phyloP scores from a whole-genome alignment of 768 basidiomycete species.

The Royoungia palumana region DNA sequence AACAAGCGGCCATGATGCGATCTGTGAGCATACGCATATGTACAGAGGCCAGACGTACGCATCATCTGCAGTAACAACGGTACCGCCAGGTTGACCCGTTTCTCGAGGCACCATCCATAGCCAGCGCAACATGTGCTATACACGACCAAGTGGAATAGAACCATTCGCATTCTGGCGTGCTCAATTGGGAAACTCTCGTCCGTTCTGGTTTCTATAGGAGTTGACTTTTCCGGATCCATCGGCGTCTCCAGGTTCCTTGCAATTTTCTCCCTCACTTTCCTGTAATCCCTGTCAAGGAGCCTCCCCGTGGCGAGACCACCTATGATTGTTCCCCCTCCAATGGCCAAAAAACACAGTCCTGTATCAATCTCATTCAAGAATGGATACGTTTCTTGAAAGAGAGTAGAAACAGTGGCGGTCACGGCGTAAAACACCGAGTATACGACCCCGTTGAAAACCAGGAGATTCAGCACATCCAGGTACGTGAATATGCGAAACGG shows the following conservation, averaged over 20 bases:
- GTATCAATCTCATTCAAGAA: constrained; percentile 47
- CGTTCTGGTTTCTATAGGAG: constrained; percentile 16
- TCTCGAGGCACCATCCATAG: constrained; percentile 62
- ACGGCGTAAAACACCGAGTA: constrained; percentile 51
- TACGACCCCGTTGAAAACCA: constrained; percentile 52
- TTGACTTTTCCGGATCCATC: constrained; percentile 20
- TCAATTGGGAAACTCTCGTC: constrained; percentile 58
- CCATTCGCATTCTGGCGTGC: constrained; percentile 47
- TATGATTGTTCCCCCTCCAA: constrained; percentile 67
- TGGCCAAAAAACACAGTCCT: constrained; percentile 75
- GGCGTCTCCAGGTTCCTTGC: background rate
- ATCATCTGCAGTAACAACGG: constrained; percentile 50
- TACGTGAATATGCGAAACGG: constrained; percentile 37
- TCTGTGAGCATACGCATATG: background rate
- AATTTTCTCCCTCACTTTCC: constrained; percentile 29
- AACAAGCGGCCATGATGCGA: background rate
- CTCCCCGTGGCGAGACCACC: constrained; percentile 60
- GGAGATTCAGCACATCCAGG: constrained; percentile 37
- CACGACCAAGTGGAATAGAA: constrained; percentile 41
- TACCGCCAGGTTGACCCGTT: constrained; percentile 45
- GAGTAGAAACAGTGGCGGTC: constrained; percentile 44
- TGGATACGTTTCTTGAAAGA: constrained; percentile 50
- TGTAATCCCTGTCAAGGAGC: constrained; percentile 67
- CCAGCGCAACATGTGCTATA: constrained; percentile 42
- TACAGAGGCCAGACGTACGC: constrained; percentile 1